Base-by-base conservation (phyloP, 495 filamentous ascomycete genomes). In the Thermothielavioides terrestris region DNA sequence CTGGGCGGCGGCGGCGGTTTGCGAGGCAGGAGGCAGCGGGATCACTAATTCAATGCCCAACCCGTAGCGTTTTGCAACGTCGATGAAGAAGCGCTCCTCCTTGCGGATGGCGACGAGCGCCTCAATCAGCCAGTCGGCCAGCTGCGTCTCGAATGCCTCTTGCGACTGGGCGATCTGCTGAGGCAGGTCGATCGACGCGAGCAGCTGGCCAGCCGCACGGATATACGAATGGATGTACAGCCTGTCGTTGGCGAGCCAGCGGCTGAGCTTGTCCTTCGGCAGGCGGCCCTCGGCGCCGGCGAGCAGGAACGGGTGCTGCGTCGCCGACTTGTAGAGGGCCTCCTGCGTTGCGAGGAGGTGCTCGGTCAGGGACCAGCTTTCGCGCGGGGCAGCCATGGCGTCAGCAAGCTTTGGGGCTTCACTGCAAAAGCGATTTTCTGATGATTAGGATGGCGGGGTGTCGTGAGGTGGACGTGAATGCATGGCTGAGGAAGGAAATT, bases 161-260 rank as follows among this genome's bases (percentile, higher is more conserved):
- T 46, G 40, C 17, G 50, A 42, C 6, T 46, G 31, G 22, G 59
- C 61, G 2, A 63, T 42, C n/a, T 38, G 48, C 10, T 60, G 49
- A 0, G 83, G 80, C 0, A 87, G 68, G 14, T 76, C 71, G 42
- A 85, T 69, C 42, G 82, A 81, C 2, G 78, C 66, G 27, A 90
- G 77, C 15, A 88, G 59, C n/a, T 69, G 67, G 15, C 82, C 83
- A 27, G 82, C 79, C 58, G 85, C 86, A 31, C 80, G 71, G 61
- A 87, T 71, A 42, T 66, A 86, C 42, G 79, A 77, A 52, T 86
- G 83, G 18, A 83, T 79, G 67, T 89, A 88, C 44, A 88, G 74
- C 8, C 82, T 69, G 68, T 90, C 86, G 66, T 88, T 84, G 20
- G 82, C 75, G 34, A 90, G 77, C 85, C 85, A 90, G 63, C 77